These are phyloP conservation scores for Xerocomus brunneocitrinus DNA, from an alignment of 768 basidiomycete species.

Conservation along the genomic window DNA sequence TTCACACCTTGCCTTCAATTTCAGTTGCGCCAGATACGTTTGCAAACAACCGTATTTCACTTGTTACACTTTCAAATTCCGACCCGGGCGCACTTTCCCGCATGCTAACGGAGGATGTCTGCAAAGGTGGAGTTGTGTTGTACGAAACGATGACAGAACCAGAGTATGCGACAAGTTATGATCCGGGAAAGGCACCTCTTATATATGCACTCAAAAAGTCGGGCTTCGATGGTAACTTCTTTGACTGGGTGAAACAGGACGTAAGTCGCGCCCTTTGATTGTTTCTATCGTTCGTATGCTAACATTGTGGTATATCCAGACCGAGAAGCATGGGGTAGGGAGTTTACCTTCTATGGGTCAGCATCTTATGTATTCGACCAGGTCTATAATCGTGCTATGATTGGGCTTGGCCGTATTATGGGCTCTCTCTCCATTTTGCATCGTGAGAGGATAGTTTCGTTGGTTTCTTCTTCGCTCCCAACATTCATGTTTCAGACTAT, in stretches of 20 bases:
- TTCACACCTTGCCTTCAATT: background rate
- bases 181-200: constrained; percentile 19
- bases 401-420: constrained; percentile 8
- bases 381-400: constrained; percentile 24
- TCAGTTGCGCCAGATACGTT: constrained; percentile 26
- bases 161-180: constrained; percentile 20
- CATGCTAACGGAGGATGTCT: constrained; percentile 9
- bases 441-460: constrained; percentile 8
- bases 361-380: background rate
- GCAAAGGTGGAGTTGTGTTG: constrained; percentile 13
- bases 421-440: constrained; percentile 17
- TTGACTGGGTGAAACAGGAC: constrained; percentile 21
- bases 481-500: constrained; percentile 13
- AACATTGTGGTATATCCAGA: constrained; percentile 1
- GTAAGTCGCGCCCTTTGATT: constrained; percentile 6
- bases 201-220: constrained; percentile 17
- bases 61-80: constrained; percentile 19
- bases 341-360: background rate
- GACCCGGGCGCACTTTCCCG: constrained; percentile 8
- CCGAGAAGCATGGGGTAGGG: constrained; percentile 14
- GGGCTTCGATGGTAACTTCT: constrained; percentile 16
- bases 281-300: background rate
- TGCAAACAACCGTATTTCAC: constrained; percentile 33
- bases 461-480: background rate
- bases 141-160: constrained; percentile 25